Evolutionary conservation across 2,329 filamentous ascomycete genomes (phyloP), one percentile per base, ranked within the genome.

Genomic region (Penicillium sp.): DNA sequence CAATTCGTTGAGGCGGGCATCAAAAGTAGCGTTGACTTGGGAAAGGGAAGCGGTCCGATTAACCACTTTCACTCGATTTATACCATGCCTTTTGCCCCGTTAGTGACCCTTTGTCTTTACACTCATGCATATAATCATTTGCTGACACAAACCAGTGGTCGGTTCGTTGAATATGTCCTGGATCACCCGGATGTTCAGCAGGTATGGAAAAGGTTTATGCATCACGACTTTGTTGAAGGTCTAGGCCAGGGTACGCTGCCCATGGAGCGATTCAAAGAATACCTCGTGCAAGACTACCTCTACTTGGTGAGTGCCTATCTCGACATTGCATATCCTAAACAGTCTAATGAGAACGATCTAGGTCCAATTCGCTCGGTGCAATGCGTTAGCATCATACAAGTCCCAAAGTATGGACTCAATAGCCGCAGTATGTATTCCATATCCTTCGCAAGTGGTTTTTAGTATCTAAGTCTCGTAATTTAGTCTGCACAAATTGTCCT

Each of bases 261-360:
- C 0, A 65, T 89, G 1, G 84, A 89, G 44, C 88, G 86, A 0
- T 98, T 96, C 80, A 95, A 92, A 73, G 84, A 89, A 39, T 98
- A 97, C 71, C 85, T 98, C 55, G 83, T 95, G 10, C 93, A 98
- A 67, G 93, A 98, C 68, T 97, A 97, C 68, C 80, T 96, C 5
- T 98, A 95, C 69, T 78, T 97, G 44, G 90, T 95, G 67, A 43
- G 81, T 69, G 19, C 26, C 39, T 35, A 6, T 27, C 16, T 43
- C 26, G 1, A 26, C 10, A 14, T 13, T 53, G 11, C 7, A 27
- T 46, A 11, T 37, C 5, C 5, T 8, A 10, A 22, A 41, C 39
- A 22, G 14, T 24, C 46, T 52, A 29, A 59, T 52, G 60, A 51
- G 52, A 22, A 24, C 21, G 11, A 26, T 19, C 16, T 50, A 92